A percentile compares a stretch with the other conserved stretches of the same genome.
Conservation (phyloP, 1,139 yeast species). For the Ashbya aceris region DNA sequence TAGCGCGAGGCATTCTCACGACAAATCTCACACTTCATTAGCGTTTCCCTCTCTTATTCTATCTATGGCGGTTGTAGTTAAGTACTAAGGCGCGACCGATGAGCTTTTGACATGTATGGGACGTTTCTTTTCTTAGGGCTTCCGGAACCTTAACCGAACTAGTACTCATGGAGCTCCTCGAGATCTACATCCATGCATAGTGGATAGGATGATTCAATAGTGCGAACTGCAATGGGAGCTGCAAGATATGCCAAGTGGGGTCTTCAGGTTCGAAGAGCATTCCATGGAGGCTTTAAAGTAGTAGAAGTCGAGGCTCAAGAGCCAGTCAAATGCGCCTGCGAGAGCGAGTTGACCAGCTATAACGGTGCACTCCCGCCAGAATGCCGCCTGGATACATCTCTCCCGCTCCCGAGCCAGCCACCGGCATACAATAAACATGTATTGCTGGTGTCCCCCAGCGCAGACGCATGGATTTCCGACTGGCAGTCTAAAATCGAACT, state of each 20-base stretch:
- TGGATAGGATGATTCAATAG: no score
- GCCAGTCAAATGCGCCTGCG: slow-evolving; percentile 8
- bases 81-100: no score
- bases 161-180: no score
- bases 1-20: slow-evolving; percentile 37
- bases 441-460: slow-evolving; percentile 16
- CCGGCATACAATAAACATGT: slow-evolving; percentile 20
- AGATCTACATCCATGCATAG: no score
- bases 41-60: not conserved
- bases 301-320: slow-evolving; percentile 5
- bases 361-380: slow-evolving; percentile 10
- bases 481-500: slow-evolving; percentile 20
- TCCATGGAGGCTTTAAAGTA: slow-evolving; percentile 10
- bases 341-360: slow-evolving; percentile 10
- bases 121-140: no score
- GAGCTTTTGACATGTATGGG: no score
- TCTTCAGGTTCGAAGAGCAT: not conserved
- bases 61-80: no score
- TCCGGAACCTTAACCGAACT: no score
- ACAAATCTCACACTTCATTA: slow-evolving; percentile 41
- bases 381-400: slow-evolving; percentile 8
- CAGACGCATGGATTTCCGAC: slow-evolving; percentile 13
- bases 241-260: no score
- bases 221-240: no score
- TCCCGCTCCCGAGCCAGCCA: slow-evolving; percentile 11